phyloP scores from a whole-genome alignment of 2,329 filamentous ascomycete species.

The Ambrosiella xylebori region DNA sequence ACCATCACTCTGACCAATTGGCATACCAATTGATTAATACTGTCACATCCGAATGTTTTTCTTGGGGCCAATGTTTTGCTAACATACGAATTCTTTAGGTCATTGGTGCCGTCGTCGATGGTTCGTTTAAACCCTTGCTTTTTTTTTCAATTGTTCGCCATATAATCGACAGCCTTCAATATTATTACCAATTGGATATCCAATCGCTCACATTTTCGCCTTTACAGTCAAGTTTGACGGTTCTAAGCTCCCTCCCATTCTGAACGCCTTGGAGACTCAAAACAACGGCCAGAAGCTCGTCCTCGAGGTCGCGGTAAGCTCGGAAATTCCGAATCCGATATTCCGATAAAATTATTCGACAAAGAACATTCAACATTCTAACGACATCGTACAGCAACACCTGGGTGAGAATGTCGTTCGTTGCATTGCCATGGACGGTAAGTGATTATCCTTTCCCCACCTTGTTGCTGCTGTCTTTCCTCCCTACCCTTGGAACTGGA shows the following conservation, averaged over 20 bases:
- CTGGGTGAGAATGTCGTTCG: slow-evolving; percentile 97
- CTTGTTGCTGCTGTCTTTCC: neutral
- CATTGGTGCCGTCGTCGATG: slow-evolving; percentile 98
- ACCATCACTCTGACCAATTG: slow-evolving; percentile 1
- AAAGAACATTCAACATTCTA: neutral
- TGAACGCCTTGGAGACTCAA: slow-evolving; percentile 83
- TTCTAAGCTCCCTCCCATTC: slow-evolving; percentile 86
- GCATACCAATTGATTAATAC: neutral
- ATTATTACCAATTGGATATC: slow-evolving; percentile 6
- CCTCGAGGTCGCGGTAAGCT: slow-evolving; percentile 81
- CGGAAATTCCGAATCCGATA: slow-evolving; percentile 11
- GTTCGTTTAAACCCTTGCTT: slow-evolving; percentile 36
- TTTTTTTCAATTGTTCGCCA: slow-evolving; percentile 13
- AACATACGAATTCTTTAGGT: slow-evolving; percentile 37
- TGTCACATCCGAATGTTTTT: neutral
- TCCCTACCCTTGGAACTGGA: neutral
- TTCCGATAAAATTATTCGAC: slow-evolving; percentile 13
- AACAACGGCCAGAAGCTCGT: slow-evolving; percentile 91
- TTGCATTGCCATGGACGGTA: slow-evolving; percentile 99
- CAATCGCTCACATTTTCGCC: slow-evolving; percentile 10
- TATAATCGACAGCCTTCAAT: slow-evolving; percentile 8
- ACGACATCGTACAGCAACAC: slow-evolving; percentile 60
- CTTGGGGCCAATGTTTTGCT: slow-evolving; percentile 15
- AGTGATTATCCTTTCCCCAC: slow-evolving; percentile 21
- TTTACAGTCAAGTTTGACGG: slow-evolving; percentile 83